Percentiles rank a stretch among this genome's conserved stretches.
Conservation (phyloP, 208 protist species). For the Trypanosomatidae sp. region DNA sequence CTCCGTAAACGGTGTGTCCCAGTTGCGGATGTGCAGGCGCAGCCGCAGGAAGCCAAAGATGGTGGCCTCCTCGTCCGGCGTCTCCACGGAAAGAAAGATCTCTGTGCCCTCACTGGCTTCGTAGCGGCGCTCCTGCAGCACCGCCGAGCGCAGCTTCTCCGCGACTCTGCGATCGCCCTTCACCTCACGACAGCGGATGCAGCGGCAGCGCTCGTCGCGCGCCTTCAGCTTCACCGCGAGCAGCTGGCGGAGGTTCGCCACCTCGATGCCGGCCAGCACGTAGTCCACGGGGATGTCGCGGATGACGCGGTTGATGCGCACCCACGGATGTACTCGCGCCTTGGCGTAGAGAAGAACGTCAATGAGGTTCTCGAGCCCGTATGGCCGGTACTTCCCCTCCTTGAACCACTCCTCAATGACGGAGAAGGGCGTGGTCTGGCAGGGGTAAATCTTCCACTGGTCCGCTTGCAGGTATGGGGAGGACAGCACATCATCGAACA, state of each 20-base stretch:
- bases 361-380: slow-evolving; percentile 89
- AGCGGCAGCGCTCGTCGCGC: slow-evolving; percentile 89
- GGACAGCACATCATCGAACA: slow-evolving; percentile 96
- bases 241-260: slow-evolving; percentile 97
- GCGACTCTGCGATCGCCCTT: slow-evolving; percentile 61
- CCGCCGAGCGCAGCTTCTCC: slow-evolving; percentile 53
- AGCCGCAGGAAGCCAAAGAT: slow-evolving; percentile 86
- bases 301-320: slow-evolving; percentile 98
- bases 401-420: slow-evolving; percentile 97
- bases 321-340: slow-evolving; percentile 97
- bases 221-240: slow-evolving; percentile 90
- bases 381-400: slow-evolving; percentile 93
- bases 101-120: slow-evolving; percentile 78
- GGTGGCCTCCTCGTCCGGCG: slow-evolving; percentile 44
- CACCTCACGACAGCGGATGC: slow-evolving; percentile 95
- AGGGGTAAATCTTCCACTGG: slow-evolving; percentile 99
- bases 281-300: slow-evolving; percentile 99
- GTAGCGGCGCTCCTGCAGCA: slow-evolving; percentile 60
- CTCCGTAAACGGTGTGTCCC: slow-evolving; percentile 95
- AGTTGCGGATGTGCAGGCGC: slow-evolving; percentile 60
- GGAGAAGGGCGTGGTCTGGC: slow-evolving; percentile 99
- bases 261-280: slow-evolving; percentile 96
- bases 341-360: slow-evolving; percentile 96
- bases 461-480: slow-evolving; percentile 97
- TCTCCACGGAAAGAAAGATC: slow-evolving; percentile 82